A percentile compares a stretch with the other conserved stretches of the same genome.
phyloP scores from a whole-genome alignment of 208 protist species.

The Tritrichomonas musculus region DNA sequence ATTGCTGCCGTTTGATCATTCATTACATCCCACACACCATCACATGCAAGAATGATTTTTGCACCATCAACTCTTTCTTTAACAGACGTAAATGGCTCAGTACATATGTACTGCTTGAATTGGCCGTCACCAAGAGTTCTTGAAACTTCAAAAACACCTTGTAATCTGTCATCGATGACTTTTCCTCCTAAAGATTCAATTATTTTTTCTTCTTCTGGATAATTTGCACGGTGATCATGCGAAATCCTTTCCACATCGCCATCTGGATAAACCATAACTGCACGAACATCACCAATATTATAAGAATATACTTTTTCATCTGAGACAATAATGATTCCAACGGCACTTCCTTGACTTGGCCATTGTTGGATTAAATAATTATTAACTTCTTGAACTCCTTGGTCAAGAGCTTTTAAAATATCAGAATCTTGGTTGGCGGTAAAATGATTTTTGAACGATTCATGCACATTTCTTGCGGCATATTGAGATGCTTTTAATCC shows the following conservation, averaged over 20 bases:
- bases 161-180: not conserved
- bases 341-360: not conserved
- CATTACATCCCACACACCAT: constrained; percentile 11
- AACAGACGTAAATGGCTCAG: not conserved
- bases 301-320: not conserved
- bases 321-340: not conserved
- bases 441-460: not conserved
- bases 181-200: not conserved
- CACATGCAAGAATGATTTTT: not conserved
- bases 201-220: not conserved
- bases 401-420: not conserved
- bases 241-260: not conserved
- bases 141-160: not conserved
- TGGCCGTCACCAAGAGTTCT: not conserved
- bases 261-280: not conserved
- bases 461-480: too few relatives aligned
- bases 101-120: not conserved
- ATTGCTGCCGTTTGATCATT: not conserved
- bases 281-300: not conserved
- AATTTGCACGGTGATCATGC: not conserved
- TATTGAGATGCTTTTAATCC: not conserved
- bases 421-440: not conserved
- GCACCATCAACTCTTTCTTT: not conserved
- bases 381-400: not conserved
- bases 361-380: not conserved